Conservation (phyloP, 1,284 basidiomycete species). For the Cutaneotrichosporon sp. region DNA sequence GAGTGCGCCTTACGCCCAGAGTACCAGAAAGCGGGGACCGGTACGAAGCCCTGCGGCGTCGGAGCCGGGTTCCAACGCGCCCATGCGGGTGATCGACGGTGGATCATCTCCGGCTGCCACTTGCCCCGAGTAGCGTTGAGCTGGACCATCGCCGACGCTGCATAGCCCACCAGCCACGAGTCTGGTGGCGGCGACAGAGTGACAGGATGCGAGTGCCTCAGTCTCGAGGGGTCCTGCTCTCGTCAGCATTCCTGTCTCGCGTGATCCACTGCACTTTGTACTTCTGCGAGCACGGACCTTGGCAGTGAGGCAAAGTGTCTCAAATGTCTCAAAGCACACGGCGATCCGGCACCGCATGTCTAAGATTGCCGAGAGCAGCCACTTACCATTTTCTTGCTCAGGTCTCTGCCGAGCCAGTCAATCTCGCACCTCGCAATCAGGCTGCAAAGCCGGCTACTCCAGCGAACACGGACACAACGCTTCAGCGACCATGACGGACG, state of each 20-base stretch:
- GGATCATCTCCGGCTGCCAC: constrained; percentile 40
- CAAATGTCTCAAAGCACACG: too few species aligned
- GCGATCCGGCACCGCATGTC: too few species aligned
- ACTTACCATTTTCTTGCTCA: constrained; percentile 29
- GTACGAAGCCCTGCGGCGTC: constrained; percentile 21
- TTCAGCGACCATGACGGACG: constrained; percentile 32
- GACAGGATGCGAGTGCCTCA: constrained; percentile 36
- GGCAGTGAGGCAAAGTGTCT: too few species aligned
- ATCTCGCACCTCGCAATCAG: constrained; percentile 42
- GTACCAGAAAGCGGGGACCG: constrained; percentile 41
- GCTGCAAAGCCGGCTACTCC: constrained; percentile 30
- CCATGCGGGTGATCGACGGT: constrained; percentile 2
- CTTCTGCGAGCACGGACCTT: too few species aligned
- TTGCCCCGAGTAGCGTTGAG: constrained; percentile 26
- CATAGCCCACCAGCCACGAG: constrained; percentile 32
- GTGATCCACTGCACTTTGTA: too few species aligned
- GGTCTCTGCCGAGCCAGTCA: constrained; percentile 39
- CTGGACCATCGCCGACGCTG: constrained; percentile 21
- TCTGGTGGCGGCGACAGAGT: constrained; percentile 31
- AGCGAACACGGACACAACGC: constrained; percentile 36
- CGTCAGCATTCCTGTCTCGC: background rate
- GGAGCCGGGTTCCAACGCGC: background rate
- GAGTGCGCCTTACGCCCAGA: constrained; percentile 29
- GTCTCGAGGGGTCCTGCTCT: constrained; percentile 24
- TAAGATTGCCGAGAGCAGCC: too few species aligned